These are phyloP conservation scores for Crataegus laevigata DNA, from an alignment of 306 rosid genomes.

Conservation along the genomic window DNA sequence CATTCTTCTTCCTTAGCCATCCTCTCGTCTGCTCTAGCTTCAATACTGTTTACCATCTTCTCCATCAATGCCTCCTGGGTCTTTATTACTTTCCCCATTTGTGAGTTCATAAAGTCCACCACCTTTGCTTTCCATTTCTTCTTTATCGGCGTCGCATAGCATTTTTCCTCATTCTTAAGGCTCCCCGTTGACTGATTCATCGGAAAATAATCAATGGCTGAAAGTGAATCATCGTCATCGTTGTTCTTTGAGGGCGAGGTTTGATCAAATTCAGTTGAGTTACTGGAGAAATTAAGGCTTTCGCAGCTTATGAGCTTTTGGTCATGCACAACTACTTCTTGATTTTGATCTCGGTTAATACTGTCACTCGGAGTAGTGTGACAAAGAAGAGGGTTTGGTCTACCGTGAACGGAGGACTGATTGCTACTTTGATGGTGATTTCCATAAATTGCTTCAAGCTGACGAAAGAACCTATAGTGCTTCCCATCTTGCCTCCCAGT, in stretches of 20 bases:
- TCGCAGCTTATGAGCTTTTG: background rate
- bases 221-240: conserved; percentile 29
- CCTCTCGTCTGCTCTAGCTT: conserved; percentile 49
- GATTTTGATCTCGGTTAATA: conserved; percentile 13
- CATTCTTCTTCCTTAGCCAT: conserved; percentile 47
- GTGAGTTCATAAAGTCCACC: conserved; percentile 47
- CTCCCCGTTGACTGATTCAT: background rate
- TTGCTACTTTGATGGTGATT: background rate
- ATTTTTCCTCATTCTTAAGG: background rate
- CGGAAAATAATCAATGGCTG: background rate
- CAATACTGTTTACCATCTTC: conserved; percentile 47
- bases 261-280: conserved; percentile 49
- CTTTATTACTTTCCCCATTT: conserved; percentile 54
- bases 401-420: background rate
- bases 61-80: conserved; percentile 70
- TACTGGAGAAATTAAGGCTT: conserved; percentile 47
- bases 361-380: background rate
- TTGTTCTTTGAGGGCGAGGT: conserved; percentile 59
- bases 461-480: conserved; percentile 77
- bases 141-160: conserved; percentile 16
- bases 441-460: conserved; percentile 77
- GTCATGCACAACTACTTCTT: background rate
- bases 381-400: background rate
- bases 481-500: conserved; percentile 76
- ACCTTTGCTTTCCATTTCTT: conserved; percentile 47